A percentile compares a stretch with the other conserved stretches of the same genome.
phyloP scores from a whole-genome alignment of 2,329 filamentous ascomycete genomes.

The Botrytis elliptica region DNA sequence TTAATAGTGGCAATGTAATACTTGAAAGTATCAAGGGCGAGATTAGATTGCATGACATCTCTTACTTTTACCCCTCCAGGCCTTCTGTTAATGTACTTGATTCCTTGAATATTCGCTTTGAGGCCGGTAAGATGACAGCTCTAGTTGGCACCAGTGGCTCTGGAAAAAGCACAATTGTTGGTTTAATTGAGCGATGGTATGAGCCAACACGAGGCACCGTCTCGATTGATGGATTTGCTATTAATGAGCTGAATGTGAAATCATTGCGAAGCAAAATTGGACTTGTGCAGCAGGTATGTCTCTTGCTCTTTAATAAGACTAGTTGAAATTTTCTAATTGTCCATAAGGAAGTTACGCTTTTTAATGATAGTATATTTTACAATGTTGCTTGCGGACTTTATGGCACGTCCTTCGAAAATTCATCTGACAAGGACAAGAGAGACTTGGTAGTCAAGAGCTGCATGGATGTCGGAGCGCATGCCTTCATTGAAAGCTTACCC shows the following conservation, averaged over 20 bases:
- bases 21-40: slow-evolving; percentile 54
- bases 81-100: slow-evolving; percentile 36
- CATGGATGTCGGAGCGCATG: slow-evolving; percentile 84
- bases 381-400: slow-evolving; percentile 20
- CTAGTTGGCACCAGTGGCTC: slow-evolving; percentile 45
- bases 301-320: slow-evolving; percentile 40
- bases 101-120: slow-evolving; percentile 42
- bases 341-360: slow-evolving; percentile 61
- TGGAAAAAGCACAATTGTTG: slow-evolving; percentile 43
- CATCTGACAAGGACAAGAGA: background rate
- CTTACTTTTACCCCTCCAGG: slow-evolving; percentile 35
- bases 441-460: slow-evolving; percentile 75
- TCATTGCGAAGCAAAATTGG: slow-evolving; percentile 30
- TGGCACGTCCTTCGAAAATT: slow-evolving; percentile 12
- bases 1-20: background rate
- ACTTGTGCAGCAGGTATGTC: slow-evolving; percentile 47
- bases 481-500: slow-evolving; percentile 76
- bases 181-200: slow-evolving; percentile 45
- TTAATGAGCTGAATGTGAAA: slow-evolving; percentile 35
- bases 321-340: slow-evolving; percentile 62
- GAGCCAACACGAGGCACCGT: slow-evolving; percentile 39
- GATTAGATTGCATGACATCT: slow-evolving; percentile 22
- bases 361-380: slow-evolving; percentile 47
- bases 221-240: slow-evolving; percentile 35
- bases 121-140: slow-evolving; percentile 44